Conservation (phyloP, 2,329 filamentous ascomycete species). For the Orbilia ellipsospora region DNA sequence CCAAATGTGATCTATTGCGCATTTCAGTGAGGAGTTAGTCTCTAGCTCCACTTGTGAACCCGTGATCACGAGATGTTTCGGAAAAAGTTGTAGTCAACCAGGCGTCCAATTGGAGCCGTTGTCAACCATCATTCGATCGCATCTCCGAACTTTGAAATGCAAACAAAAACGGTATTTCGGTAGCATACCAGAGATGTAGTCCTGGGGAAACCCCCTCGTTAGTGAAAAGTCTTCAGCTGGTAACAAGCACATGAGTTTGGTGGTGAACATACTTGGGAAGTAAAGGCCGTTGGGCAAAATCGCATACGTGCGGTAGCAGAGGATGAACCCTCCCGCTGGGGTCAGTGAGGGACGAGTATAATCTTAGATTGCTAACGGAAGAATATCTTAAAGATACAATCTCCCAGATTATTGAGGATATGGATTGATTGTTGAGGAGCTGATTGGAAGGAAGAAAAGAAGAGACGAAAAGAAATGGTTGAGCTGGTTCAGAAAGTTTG, state of each 20-base stretch:
- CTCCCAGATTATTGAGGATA: slow-evolving; percentile 22
- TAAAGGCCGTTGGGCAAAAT: slow-evolving; percentile 85
- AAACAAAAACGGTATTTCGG: slow-evolving; percentile 41
- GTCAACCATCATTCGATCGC: slow-evolving; percentile 52
- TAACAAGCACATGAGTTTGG: slow-evolving; percentile 5
- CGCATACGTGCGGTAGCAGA: slow-evolving; percentile 77
- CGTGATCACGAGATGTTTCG: no score
- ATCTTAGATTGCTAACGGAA: slow-evolving; percentile 12
- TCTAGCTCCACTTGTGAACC: background rate
- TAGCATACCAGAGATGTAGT: slow-evolving; percentile 79
- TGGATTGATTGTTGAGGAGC: slow-evolving; percentile 32
- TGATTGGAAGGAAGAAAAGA: slow-evolving; percentile 25
- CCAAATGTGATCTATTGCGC: slow-evolving; percentile 63
- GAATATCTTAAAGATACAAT: slow-evolving; percentile 34
- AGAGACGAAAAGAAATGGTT: slow-evolving; percentile 27
- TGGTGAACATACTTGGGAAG: slow-evolving; percentile 77
- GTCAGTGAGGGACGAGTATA: slow-evolving; percentile 10
- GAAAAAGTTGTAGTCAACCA: background rate
- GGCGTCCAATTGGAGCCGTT: background rate
- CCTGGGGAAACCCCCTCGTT: slow-evolving; percentile 65
- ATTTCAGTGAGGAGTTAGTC: slow-evolving; percentile 8
- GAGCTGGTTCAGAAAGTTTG: slow-evolving; percentile 23
- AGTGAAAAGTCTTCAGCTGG: slow-evolving; percentile 27
- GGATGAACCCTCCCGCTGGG: slow-evolving; percentile 55
- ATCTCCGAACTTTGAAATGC: slow-evolving; percentile 45